Base-by-base conservation (phyloP, 2,329 filamentous ascomycete genomes). In the Bretziella fagacearum region DNA sequence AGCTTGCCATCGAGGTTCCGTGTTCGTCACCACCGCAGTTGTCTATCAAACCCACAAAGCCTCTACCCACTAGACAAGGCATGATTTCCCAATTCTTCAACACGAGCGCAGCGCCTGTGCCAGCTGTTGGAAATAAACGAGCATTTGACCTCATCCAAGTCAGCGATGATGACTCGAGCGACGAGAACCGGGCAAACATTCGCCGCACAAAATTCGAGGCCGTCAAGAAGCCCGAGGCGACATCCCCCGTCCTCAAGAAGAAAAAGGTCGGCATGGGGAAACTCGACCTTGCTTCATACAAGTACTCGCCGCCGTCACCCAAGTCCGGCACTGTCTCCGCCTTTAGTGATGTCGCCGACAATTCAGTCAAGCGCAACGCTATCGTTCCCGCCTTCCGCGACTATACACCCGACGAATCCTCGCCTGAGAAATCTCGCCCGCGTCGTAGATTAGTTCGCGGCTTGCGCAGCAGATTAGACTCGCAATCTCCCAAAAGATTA, bases 1-100 rank as follows among this genome's bases (percentile, higher is more conserved):
- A 30, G 18, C 40, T 37, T 2, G 15, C 32, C 6, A 58, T 95
- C 48, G 87, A 94, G 60, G 87, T 95, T 2, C 79, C 81, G 25
- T 84, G 84, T n/a, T 95, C 87, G 2, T 95, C 89, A 1, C 87
- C 86, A 79, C 49, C 32, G 6, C 37, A 23, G 17, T 18, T 43
- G 13, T 11, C 3, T 8, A 11, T 20, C 15, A 17, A 39, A 18
- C 1, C 20, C 10, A 8, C 20, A 20, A 37, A 37, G 15, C 17
- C 35, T 41, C 30, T 32, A 15, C 48, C 41, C 18, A 53, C 53
- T 17, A 53, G 59, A 45, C 67, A 65, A 52, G 57, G 60, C 17
- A 59, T 64, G 2, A 60, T 60, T 11, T 55, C 56, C 15, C 60
- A 65, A 25, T 50, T 50, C 39, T 50, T 50, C 20, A 50, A 47